Evolutionary conservation across 345 rosid species (phyloP), one percentile per base, ranked within the genome.

Genomic region (Ailanthus altissimus): DNA sequence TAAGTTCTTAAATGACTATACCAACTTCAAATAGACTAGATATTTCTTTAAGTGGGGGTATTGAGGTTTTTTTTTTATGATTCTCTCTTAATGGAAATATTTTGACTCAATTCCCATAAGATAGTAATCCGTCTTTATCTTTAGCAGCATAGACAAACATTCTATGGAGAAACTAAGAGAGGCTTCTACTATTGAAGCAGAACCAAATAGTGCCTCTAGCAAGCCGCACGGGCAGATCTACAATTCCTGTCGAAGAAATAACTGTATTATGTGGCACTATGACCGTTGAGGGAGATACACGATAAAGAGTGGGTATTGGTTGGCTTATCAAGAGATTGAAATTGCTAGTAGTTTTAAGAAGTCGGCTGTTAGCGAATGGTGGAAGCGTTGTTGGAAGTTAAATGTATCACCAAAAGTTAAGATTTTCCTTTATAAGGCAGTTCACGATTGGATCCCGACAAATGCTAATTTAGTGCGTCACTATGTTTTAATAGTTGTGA

Each of bases 161-260:
- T 90, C 97, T 1, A 78, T 96, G 97, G 99, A 96, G 80, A 96
- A 89, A 83, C 86, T 96, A 77, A 90, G 92, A 74, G 94, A 91
- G 88, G 97, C 97, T 83, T 96, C 99, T 80, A 98, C 97, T 75
- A 97, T 97, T 61, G 99, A 96, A 89, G 99, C 99, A 54, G 94
- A 96, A 87, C 98, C 84, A 54, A 98, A 95, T 78, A 88, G 76
- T 82, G 93, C 98, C 80, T 96, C 74, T 96, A 97, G 98, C 97
- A 92, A 86, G 98, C 99, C 81, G 95, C 97, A 65, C 97, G 92
- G 85, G 80, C 86, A 78, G 89, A 88, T 85, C 95, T 77, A 73
- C 85, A 67, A 74, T 78, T 84, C 79, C 92, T 76, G 81, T 84
- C 16, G 99, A 91, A 80, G 97, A 84, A 80, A 85, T n/a, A n/a